Percentiles rank a stretch among this genome's conserved stretches.
phyloP scores from a whole-genome alignment of 352 stramenopile species.

The Sclerospora graminicola region DNA sequence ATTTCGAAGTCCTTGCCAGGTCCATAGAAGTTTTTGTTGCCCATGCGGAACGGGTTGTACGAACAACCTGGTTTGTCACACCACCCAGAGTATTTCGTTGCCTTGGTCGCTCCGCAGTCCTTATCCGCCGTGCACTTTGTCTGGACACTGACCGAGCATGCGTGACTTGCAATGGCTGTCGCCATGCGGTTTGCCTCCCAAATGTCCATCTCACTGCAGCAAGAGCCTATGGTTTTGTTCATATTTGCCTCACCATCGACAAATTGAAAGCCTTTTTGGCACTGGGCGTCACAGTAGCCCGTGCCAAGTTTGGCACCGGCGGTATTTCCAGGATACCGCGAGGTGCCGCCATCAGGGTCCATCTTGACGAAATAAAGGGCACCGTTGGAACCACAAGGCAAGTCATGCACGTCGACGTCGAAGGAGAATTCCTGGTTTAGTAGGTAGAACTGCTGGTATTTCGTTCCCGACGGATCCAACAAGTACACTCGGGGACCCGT shows the following conservation, averaged over 20 bases:
- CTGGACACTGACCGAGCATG: slow-evolving; percentile 16
- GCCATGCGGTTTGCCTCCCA: slow-evolving; percentile 43
- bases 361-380: slow-evolving; percentile 61
- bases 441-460: slow-evolving; percentile 40
- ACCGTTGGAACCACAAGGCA: slow-evolving; percentile 44
- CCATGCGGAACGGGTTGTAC: slow-evolving; percentile 23
- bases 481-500: slow-evolving; percentile 47
- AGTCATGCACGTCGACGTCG: slow-evolving; percentile 42
- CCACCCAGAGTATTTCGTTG: slow-evolving; percentile 6
- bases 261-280: slow-evolving; percentile 46
- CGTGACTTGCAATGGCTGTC: slow-evolving; percentile 31
- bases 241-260: slow-evolving; percentile 53
- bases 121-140: slow-evolving; percentile 4
- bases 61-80: slow-evolving; percentile 21
- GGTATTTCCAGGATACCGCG: slow-evolving; percentile 8
- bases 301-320: slow-evolving; percentile 15
- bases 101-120: slow-evolving; percentile 13
- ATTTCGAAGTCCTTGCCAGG: slow-evolving; percentile 9
- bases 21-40: slow-evolving; percentile 20
- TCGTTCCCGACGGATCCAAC: slow-evolving; percentile 12
- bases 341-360: slow-evolving; percentile 33
- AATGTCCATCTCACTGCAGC: slow-evolving; percentile 51
- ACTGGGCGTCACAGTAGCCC: slow-evolving; percentile 45
- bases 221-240: slow-evolving; percentile 35
- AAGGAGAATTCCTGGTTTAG: slow-evolving; percentile 58